A percentile compares a stretch with the other conserved stretches of the same genome.
Evolutionary conservation across 108 stramenopile species (phyloP).

Genomic region (Skeletonema potamos): DNA sequence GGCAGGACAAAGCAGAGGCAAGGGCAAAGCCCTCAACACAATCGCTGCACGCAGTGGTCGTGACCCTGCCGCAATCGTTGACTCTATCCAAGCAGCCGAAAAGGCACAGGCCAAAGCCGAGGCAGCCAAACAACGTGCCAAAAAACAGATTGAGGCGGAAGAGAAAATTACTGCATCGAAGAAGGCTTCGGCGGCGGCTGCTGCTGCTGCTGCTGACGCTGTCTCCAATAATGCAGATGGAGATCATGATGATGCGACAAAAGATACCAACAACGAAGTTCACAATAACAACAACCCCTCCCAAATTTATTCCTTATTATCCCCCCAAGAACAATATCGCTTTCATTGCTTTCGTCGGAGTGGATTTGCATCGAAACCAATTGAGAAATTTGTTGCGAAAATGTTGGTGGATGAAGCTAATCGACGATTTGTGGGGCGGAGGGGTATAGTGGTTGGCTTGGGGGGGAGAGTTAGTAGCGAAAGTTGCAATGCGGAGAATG

Average conservation of each 20-base stretch:
- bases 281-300: not conserved
- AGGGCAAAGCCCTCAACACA: conserved; percentile 43
- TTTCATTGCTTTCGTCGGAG: conserved; percentile 50
- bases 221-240: not conserved
- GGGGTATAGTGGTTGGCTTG: conserved; percentile 22
- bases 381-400: conserved; percentile 42
- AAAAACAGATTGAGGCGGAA: conserved; percentile 1
- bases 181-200: not conserved
- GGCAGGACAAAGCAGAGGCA: conserved; percentile 17
- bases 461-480: not conserved
- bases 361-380: conserved; percentile 32
- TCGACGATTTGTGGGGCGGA: conserved; percentile 13
- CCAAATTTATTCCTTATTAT: conserved; percentile 26
- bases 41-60: conserved; percentile 38
- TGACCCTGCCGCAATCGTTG: conserved; percentile 34
- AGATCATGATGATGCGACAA: conserved; percentile 4
- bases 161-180: not conserved
- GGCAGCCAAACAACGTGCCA: conserved; percentile 2
- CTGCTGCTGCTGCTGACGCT: not conserved
- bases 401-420: conserved; percentile 32
- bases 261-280: not conserved
- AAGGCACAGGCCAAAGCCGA: conserved; percentile 11
- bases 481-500: not conserved
- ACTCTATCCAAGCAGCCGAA: conserved; percentile 3
- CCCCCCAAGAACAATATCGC: conserved; percentile 35